phyloP scores from a whole-genome alignment of 352 stramenopile genomes.

The Elongisporangium prolatum region DNA sequence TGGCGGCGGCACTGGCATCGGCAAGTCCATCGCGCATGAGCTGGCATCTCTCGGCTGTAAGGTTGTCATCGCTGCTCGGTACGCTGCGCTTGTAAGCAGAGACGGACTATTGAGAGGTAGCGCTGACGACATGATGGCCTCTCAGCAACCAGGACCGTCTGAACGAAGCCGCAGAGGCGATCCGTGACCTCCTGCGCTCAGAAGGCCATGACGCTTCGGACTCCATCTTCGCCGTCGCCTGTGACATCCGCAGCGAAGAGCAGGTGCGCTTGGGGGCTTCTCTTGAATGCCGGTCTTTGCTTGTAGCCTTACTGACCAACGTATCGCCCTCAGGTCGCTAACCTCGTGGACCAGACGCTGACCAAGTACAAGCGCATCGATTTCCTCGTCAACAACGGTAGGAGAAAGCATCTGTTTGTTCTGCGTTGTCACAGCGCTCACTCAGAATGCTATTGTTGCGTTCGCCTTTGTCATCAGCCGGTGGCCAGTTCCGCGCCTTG shows the following conservation, averaged over 20 bases:
- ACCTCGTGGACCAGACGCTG: conserved; percentile 67
- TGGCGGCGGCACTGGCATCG: conserved; percentile 83
- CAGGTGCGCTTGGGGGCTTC: conserved; percentile 40
- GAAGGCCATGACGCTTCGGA: conserved; percentile 23
- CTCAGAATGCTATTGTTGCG: conserved; percentile 1
- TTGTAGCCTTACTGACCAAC: conserved; percentile 4
- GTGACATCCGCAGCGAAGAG: conserved; percentile 72
- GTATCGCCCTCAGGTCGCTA: conserved; percentile 37
- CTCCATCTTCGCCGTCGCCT: conserved; percentile 50
- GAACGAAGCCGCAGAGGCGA: conserved; percentile 44
- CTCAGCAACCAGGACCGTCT: conserved; percentile 65
- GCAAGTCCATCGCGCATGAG: conserved; percentile 77
- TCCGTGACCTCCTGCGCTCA: conserved; percentile 44
- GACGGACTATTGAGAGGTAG: neutral
- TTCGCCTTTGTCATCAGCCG: conserved; percentile 30
- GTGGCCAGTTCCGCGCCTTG: conserved; percentile 89
- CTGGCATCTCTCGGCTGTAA: conserved; percentile 68
- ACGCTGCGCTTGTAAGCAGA: neutral
- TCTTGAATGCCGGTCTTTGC: too few relatives aligned
- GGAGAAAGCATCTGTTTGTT: neutral
- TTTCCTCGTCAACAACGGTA: conserved; percentile 92
- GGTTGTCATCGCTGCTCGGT: conserved; percentile 82
- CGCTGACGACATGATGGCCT: neutral
- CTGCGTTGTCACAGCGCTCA: neutral
- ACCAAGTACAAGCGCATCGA: conserved; percentile 83